Conservation (phyloP, 495 filamentous ascomycete genomes). For the Annulohypoxylon nitens region DNA sequence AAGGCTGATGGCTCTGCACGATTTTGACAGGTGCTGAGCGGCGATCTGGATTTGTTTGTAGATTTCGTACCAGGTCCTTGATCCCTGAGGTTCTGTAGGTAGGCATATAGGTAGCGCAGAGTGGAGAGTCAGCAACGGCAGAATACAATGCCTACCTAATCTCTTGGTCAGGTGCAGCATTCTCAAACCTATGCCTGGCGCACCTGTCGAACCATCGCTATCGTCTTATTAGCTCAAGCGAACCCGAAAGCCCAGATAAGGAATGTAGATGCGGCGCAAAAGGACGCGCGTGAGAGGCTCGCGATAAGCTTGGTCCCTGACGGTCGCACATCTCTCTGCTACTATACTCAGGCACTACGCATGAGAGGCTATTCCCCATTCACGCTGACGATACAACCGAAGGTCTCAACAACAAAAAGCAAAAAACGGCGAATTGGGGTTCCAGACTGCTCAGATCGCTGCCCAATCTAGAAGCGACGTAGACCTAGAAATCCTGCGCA, state of each 20-base stretch:
- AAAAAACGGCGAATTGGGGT: slow-evolving; percentile 15
- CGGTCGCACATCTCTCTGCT: neutral
- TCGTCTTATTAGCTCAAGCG: slow-evolving; percentile 27
- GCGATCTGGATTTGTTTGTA: slow-evolving; percentile 35
- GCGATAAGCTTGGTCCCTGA: slow-evolving; percentile 26
- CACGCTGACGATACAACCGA: slow-evolving; percentile 9
- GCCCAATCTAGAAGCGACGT: slow-evolving; percentile 34
- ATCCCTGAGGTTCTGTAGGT: neutral
- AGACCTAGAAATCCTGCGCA: slow-evolving; percentile 12
- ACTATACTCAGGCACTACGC: slow-evolving; percentile 32
- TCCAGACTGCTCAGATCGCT: slow-evolving; percentile 28
- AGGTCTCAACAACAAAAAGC: slow-evolving; percentile 1
- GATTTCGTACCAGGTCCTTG: neutral
- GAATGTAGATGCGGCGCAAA: slow-evolving; percentile 43
- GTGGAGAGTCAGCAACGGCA: slow-evolving; percentile 1
- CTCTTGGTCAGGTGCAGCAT: slow-evolving; percentile 20
- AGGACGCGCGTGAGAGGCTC: slow-evolving; percentile 14
- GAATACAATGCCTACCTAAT: neutral
- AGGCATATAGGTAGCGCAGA: neutral
- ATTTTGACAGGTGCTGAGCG: slow-evolving; percentile 41
- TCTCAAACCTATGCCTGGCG: slow-evolving; percentile 5
- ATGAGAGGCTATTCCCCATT: slow-evolving; percentile 17
- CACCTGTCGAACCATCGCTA: slow-evolving; percentile 9
- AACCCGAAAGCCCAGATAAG: slow-evolving; percentile 22
- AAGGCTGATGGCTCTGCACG: slow-evolving; percentile 40